Evolutionary conservation across 352 stramenopile species (phyloP).

Genomic region (Pythium folliculosum): DNA sequence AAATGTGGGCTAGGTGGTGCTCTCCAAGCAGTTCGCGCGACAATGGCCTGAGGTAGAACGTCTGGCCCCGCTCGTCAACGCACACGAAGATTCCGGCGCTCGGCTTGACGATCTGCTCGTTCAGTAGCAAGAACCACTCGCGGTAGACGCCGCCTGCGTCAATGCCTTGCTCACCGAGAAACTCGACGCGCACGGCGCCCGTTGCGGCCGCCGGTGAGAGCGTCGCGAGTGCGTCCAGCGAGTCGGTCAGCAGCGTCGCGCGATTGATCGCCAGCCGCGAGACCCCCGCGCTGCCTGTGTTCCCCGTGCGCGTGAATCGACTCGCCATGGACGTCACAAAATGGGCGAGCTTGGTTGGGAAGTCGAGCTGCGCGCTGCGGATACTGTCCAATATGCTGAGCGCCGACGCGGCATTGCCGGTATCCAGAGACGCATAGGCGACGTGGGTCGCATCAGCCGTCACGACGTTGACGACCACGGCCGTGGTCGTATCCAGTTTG

Average conservation of each 20-base stretch:
- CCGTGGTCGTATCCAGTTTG: neutral
- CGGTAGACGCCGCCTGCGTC: too few relatives aligned
- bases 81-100: too few relatives aligned
- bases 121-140: too few relatives aligned
- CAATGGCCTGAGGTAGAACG: slow-evolving; percentile 18
- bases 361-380: slow-evolving; percentile 3
- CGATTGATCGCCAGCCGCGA: slow-evolving; percentile 7
- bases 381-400: neutral
- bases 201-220: neutral
- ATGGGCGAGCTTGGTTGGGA: slow-evolving; percentile 15
- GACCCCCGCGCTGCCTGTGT: neutral
- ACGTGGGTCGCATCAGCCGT: neutral
- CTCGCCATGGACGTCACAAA: slow-evolving; percentile 13
- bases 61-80: too few relatives aligned
- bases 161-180: too few relatives aligned
- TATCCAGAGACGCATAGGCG: neutral
- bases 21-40: slow-evolving; percentile 57
- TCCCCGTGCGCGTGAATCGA: too few relatives aligned
- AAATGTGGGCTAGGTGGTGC: slow-evolving; percentile 63
- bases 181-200: slow-evolving; percentile 13
- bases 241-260: slow-evolving; percentile 11
- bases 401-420: neutral
- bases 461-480: neutral
- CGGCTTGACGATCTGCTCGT: too few relatives aligned
- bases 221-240: slow-evolving; percentile 7